Percentiles rank a stretch among this genome's conserved stretches.
Evolutionary conservation across 2,329 filamentous ascomycete genomes (phyloP).

Genomic region (Nigrograna mackinnonii): DNA sequence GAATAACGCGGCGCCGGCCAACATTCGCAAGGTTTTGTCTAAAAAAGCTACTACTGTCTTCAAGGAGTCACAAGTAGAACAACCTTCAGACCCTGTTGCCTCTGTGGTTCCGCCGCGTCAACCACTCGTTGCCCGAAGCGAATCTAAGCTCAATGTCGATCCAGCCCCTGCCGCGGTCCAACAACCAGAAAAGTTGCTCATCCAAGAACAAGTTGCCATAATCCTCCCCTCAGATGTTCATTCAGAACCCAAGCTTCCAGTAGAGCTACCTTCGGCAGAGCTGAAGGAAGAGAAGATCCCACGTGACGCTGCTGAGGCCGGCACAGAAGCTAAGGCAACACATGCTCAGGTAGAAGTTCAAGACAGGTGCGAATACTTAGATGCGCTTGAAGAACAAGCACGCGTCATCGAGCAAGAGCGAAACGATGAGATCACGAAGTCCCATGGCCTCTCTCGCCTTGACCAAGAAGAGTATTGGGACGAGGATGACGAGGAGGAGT

Average conservation of each 20-base stretch:
- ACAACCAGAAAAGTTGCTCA: conserved; percentile 6
- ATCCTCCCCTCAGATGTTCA: conserved; percentile 10
- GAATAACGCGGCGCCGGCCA: conserved; percentile 34
- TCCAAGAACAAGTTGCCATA: conserved; percentile 15
- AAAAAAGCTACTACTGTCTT: conserved; percentile 61
- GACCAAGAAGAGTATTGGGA: conserved; percentile 77
- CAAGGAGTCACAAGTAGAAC: conserved; percentile 53
- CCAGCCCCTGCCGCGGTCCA: conserved; percentile 16
- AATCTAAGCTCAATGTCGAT: conserved; percentile 15
- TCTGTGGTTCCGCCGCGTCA: conserved; percentile 22
- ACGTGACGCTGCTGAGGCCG: conserved; percentile 13
- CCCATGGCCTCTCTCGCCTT: conserved; percentile 15
- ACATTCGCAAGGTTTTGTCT: conserved; percentile 50
- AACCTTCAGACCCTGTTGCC: conserved; percentile 19
- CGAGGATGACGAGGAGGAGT: conserved; percentile 73
- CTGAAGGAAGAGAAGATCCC: conserved; percentile 11
- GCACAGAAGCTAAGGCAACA: background rate
- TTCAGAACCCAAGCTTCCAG: background rate
- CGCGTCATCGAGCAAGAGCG: conserved; percentile 39
- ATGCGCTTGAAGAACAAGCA: conserved; percentile 41
- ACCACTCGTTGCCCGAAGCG: conserved; percentile 21
- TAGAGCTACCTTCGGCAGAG: conserved; percentile 1
- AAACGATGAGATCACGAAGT: conserved; percentile 38
- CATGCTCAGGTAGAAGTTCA: conserved; percentile 19
- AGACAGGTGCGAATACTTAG: conserved; percentile 39